Evolutionary conservation across 73 alveolate species (phyloP), one percentile per base, ranked within the genome.

Genomic region (Blepharisma japonicum): DNA sequence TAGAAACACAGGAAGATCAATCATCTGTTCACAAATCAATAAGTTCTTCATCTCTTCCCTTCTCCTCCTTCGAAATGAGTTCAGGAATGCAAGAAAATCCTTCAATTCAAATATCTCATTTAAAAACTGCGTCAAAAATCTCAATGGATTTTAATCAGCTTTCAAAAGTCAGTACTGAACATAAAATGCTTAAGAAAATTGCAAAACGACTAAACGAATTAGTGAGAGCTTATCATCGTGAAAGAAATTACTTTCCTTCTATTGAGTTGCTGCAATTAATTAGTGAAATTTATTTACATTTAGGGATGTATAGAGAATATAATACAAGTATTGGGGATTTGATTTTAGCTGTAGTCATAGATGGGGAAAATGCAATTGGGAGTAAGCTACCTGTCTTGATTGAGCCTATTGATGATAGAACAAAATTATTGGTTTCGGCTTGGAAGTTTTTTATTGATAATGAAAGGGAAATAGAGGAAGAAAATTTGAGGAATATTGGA

Each of bases 121-220:
- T 8, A 14, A n/a, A 39, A 61, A 61, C 14, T 25, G 47, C 48
- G 11, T 61, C 74, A 61, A 61, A 61, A 61, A 61, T 61, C 5
- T 61, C 74, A 61, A 61, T 61, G 11, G 74, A 61, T 39, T 61
- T 61, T 61, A 39, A 61, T 61, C 74, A 61, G 74, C 47, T 61
- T 9, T 61, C 74, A n/a, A 61, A 61, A 61, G 47, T 61, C 47
- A 61, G 23, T 14, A 61, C 23, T 25, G 74, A 61, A 5, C 74
- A 61, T 8, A 39, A 61, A 61, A 61, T 61, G 74, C 74, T 61
- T 1, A 8, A 14, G 18, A n/a, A 39, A 9, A 61, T 61, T 61
- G 74, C 47, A 14, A 61, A 61, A 61, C 0, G 74, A 14, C 48
- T 61, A 18, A 8, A 61, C 5, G 74, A 61, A 61, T 25, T 61